Conservation (phyloP, 306 rosid genomes). For the Cucumis cinereus region DNA sequence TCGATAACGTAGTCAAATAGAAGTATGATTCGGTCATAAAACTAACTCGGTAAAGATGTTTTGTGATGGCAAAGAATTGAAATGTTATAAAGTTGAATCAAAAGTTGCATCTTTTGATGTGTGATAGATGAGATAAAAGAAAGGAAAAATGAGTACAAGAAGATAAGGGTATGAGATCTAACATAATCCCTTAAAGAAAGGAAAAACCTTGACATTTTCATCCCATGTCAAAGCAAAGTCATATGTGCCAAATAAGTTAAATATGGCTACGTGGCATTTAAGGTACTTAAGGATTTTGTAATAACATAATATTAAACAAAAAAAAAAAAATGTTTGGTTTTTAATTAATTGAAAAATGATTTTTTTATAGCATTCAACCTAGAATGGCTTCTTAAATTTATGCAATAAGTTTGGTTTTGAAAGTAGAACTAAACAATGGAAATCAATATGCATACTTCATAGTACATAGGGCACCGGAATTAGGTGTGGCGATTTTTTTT, state of each 20-base stretch:
- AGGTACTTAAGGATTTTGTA: neutral
- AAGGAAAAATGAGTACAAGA: neutral
- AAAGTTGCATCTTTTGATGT: neutral
- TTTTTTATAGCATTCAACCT: too few relatives aligned
- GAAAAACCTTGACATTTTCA: conserved; percentile 1
- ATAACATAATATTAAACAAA: neutral
- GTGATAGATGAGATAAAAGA: neutral
- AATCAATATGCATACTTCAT: too few relatives aligned
- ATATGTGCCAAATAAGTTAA: neutral
- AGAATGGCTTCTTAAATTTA: too few relatives aligned
- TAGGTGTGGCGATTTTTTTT: too few relatives aligned
- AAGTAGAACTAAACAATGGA: too few relatives aligned
- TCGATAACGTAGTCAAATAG: neutral
- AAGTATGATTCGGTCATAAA: too few relatives aligned
- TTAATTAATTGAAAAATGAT: neutral
- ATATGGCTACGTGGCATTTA: neutral
- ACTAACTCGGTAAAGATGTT: neutral
- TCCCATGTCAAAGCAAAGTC: conserved; percentile 6
- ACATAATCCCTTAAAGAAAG: conserved; percentile 10
- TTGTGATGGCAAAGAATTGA: neutral
- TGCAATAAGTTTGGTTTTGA: too few relatives aligned
- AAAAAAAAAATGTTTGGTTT: too few relatives aligned
- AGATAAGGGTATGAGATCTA: neutral
- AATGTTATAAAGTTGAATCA: neutral
- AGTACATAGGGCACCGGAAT: too few relatives aligned